Evolutionary conservation across 2,329 filamentous ascomycete species (phyloP), one percentile per base, ranked within the genome.

Genomic region (Colletotrichum somersetense): DNA sequence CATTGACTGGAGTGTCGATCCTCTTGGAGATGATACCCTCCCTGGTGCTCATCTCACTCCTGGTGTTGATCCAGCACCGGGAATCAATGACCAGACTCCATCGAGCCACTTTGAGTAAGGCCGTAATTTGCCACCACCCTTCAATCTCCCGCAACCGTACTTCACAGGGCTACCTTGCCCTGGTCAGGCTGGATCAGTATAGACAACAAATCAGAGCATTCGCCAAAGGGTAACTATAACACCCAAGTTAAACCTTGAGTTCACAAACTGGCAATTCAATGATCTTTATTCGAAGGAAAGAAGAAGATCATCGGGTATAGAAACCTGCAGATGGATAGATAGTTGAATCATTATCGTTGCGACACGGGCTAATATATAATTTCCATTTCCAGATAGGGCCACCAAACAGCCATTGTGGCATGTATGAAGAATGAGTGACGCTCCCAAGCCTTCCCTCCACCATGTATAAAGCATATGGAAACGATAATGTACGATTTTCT

Each of bases 341-440:
- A 56, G 50, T 53, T 64, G 12, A 18, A 30, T 14, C n/a, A n/a
- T 48, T 50, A 57, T 67, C 62, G 62, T 71, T 71, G 71, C 62
- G 57, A 71, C 52, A 38, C 26, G 38, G 26, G 40, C 65, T 73
- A 46, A 30, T 18, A 59, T 40, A 26, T 30, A 10, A 42, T 12
- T 64, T 46, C 50, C 26, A 11, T 35, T 30, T 63, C 42, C 18
- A 42, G n/a, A 53, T n/a, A 20, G 42, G 38, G 23, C 42, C 44
- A 44, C 56, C 46, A 44, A 35, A 35, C 6, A 16, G 44, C n/a
- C 48, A 56, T 46, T 44, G 23, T 57, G 61, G 56, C 62, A 56
- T 50, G 18, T 44, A 23, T 38, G 59, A 44, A 72, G 38, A 74
- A 74, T 40, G 72, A 73, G 70, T 56, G 72, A 66, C 55, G 53